Evolutionary conservation across 2,329 filamentous ascomycete genomes (phyloP).

Genomic region (Phialemonium atrogriseum): DNA sequence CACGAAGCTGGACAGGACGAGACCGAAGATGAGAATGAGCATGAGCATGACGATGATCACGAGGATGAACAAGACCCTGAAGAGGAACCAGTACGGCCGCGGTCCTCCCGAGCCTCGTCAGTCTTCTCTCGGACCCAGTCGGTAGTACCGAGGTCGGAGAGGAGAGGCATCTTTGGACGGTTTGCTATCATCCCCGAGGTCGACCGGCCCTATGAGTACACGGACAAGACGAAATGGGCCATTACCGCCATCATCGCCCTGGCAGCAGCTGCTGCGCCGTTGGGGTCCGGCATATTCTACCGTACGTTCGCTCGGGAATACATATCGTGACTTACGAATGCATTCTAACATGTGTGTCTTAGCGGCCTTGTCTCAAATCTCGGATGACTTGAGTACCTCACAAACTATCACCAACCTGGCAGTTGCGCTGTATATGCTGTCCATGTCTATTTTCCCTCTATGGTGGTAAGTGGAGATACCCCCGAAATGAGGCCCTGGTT

Average conservation of each 20-base stretch:
- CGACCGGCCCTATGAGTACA: constrained; percentile 65
- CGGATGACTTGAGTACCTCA: constrained; percentile 51
- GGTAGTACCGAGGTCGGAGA: constrained; percentile 35
- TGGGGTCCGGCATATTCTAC: constrained; percentile 79
- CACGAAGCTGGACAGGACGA: too few relatives aligned
- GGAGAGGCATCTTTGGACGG: constrained; percentile 65
- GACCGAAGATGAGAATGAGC: not conserved
- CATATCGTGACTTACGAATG: not conserved
- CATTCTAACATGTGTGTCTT: not conserved
- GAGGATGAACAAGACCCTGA: constrained; percentile 2
- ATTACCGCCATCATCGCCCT: constrained; percentile 72
- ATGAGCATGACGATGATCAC: not conserved
- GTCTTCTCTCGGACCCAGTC: constrained; percentile 25
- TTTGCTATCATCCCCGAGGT: constrained; percentile 73
- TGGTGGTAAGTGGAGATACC: constrained; percentile 53
- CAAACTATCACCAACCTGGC: constrained; percentile 65
- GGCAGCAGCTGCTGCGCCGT: constrained; percentile 68
- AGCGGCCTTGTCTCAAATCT: constrained; percentile 63
- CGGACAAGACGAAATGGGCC: constrained; percentile 69
- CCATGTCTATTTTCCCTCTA: constrained; percentile 75
- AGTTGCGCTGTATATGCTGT: constrained; percentile 72
- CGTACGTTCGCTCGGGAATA: constrained; percentile 42
- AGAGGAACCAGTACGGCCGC: not conserved
- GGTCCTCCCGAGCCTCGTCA: constrained; percentile 24
- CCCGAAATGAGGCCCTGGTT: not conserved